phyloP scores from a whole-genome alignment of 257 asterid genomes.

The Perilla frutescens region DNA sequence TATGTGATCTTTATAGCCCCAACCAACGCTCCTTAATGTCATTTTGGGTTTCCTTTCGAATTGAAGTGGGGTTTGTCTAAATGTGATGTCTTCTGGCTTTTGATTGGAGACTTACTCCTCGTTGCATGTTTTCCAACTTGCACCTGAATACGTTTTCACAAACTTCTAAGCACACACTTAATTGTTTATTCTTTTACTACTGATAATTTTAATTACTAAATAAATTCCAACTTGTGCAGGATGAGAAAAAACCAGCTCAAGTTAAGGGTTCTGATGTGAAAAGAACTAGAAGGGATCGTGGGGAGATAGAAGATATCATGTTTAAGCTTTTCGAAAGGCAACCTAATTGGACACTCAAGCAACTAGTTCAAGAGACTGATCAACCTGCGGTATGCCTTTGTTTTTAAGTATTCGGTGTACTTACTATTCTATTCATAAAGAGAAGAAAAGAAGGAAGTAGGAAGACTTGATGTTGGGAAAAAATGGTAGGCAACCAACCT shows the following conservation, averaged over 20 bases:
- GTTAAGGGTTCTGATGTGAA: slow-evolving; percentile 79
- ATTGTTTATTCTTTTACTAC: slow-evolving; percentile 15
- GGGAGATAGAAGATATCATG: slow-evolving; percentile 92
- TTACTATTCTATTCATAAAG: no score
- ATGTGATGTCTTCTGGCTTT: slow-evolving; percentile 7
- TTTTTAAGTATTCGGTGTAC: no score
- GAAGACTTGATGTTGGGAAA: no score
- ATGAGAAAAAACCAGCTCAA: slow-evolving; percentile 82
- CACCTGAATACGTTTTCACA: not conserved
- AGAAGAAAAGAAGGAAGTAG: no score
- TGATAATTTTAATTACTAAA: slow-evolving; percentile 10
- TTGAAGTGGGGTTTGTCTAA: not conserved
- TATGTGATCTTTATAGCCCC: not conserved
- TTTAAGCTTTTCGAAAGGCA: slow-evolving; percentile 91
- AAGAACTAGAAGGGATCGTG: slow-evolving; percentile 91
- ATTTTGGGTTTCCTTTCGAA: not conserved
- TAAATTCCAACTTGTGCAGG: slow-evolving; percentile 52
- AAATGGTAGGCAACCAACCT: slow-evolving; percentile 17
- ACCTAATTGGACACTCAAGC: slow-evolving; percentile 92
- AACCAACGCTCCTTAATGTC: not conserved
- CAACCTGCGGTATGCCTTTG: slow-evolving; percentile 83
- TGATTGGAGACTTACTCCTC: not conserved
- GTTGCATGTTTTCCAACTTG: not conserved
- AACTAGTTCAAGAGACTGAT: slow-evolving; percentile 92
- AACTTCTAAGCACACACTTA: slow-evolving; percentile 2